A percentile compares a stretch with the other conserved stretches of the same genome.
These are phyloP conservation scores for Orbilia javanica DNA, from an alignment of 2,329 filamentous ascomycete species.

Conservation along the genomic window DNA sequence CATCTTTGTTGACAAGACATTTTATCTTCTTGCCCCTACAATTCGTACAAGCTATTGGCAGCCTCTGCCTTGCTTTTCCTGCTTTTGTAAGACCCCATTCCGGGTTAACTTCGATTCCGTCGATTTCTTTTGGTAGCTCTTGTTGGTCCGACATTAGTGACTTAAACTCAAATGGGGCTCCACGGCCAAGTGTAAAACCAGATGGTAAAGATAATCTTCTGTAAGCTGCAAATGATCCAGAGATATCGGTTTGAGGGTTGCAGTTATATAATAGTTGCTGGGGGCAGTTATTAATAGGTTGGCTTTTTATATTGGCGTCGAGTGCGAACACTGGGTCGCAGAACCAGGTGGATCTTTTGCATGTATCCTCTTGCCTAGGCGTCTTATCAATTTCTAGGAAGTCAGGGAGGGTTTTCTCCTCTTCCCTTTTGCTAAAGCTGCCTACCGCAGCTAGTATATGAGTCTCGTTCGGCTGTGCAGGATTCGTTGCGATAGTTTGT, in stretches of 20 bases:
- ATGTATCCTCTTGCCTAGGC: conserved; percentile 57
- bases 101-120: conserved; percentile 62
- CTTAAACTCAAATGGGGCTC: conserved; percentile 53
- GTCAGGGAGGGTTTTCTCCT: conserved; percentile 32
- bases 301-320: conserved; percentile 54
- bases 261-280: conserved; percentile 39
- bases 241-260: conserved; percentile 41
- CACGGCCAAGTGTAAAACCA: conserved; percentile 53
- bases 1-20: conserved; percentile 59
- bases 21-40: conserved; percentile 62
- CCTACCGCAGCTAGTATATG: conserved; percentile 53
- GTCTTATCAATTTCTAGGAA: conserved; percentile 56
- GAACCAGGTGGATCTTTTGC: conserved; percentile 54
- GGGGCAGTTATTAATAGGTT: conserved; percentile 38
- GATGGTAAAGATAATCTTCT: conserved; percentile 56
- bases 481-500: conserved; percentile 48
- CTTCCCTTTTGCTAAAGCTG: conserved; percentile 42
- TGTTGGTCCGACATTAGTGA: conserved; percentile 41
- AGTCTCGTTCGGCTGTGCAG: conserved; percentile 56
- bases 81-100: conserved; percentile 63
- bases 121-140: conserved; percentile 57
- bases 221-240: conserved; percentile 51
- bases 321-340: conserved; percentile 55
- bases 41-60: conserved; percentile 62
- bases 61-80: conserved; percentile 62